Conservation (phyloP, 148 eudicot species). For the Fagopyrum homotropicum region DNA sequence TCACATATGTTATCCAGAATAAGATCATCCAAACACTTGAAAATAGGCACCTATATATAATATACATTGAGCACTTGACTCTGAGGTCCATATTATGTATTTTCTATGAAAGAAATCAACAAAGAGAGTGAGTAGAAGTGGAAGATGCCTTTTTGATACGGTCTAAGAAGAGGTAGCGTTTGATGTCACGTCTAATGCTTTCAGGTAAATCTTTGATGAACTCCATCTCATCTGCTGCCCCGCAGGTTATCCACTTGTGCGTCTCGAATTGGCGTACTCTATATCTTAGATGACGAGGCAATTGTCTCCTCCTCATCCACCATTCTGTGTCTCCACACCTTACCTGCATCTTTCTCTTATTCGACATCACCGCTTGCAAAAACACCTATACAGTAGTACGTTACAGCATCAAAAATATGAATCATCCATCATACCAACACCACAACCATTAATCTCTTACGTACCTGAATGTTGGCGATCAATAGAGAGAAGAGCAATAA, state of each 20-base stretch:
- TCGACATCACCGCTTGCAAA: constrained; percentile 68
- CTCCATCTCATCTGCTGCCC: constrained; percentile 87
- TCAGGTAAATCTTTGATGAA: constrained; percentile 78
- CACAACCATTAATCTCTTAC: background rate
- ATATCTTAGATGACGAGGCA: constrained; percentile 58
- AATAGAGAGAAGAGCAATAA: constrained; percentile 41
- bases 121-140: background rate
- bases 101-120: too few relatives aligned
- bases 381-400: constrained; percentile 38
- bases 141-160: constrained; percentile 54
- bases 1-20: constrained; percentile 94
- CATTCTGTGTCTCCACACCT: constrained; percentile 81
- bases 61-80: background rate
- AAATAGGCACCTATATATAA: constrained; percentile 57
- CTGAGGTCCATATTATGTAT: background rate
- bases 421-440: too few relatives aligned
- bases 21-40: constrained; percentile 72
- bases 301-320: constrained; percentile 91
- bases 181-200: constrained; percentile 88
- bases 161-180: constrained; percentile 84
- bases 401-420: too few relatives aligned
- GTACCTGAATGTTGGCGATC: constrained; percentile 42
- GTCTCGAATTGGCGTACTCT: constrained; percentile 75
- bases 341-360: constrained; percentile 66
- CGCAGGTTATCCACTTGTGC: constrained; percentile 67